phyloP scores from a whole-genome alignment of 495 filamentous ascomycete species.

The Collariella sp. region DNA sequence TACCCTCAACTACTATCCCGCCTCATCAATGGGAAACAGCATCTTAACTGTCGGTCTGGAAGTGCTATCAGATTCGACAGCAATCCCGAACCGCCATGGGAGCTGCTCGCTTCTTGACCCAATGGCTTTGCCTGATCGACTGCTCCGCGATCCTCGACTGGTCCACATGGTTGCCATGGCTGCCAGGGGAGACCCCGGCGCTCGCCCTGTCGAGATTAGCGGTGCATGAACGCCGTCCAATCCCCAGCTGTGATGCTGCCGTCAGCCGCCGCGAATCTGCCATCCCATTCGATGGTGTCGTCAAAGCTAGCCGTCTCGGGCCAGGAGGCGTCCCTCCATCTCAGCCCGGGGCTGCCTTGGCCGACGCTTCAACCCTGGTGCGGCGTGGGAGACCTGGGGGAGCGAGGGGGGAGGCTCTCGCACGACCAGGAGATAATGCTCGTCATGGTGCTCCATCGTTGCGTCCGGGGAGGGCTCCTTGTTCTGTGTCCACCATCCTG shows the following conservation, averaged over 20 bases:
- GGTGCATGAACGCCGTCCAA: constrained; percentile 27
- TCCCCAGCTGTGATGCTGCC: constrained; percentile 20
- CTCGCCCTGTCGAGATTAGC: constrained; percentile 30
- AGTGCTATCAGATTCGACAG: too few relatives aligned
- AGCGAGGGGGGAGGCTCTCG: neutral
- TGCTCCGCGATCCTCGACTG: constrained; percentile 4
- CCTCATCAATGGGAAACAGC: constrained; percentile 1
- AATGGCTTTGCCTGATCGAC: constrained; percentile 13
- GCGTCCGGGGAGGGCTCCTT: neutral
- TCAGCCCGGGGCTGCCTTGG: constrained; percentile 7
- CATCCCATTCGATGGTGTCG: constrained; percentile 1
- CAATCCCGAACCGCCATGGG: neutral
- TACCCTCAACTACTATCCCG: too few relatives aligned
- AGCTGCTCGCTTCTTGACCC: neutral
- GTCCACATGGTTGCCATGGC: constrained; percentile 20
- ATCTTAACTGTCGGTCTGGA: neutral
- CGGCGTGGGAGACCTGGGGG: too few relatives aligned
- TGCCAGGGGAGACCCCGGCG: constrained; percentile 15
- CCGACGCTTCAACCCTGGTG: neutral
- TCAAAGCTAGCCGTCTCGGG: neutral
- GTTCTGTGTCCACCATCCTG: neutral
- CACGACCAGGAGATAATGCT: constrained; percentile 15
- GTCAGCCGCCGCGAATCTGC: constrained; percentile 12
- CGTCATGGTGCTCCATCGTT: neutral
- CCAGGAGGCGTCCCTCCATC: constrained; percentile 1